Percentiles rank a stretch among this genome's conserved stretches.
phyloP scores from a whole-genome alignment of 2,329 filamentous ascomycete genomes.

The Nakataea oryzae region DNA sequence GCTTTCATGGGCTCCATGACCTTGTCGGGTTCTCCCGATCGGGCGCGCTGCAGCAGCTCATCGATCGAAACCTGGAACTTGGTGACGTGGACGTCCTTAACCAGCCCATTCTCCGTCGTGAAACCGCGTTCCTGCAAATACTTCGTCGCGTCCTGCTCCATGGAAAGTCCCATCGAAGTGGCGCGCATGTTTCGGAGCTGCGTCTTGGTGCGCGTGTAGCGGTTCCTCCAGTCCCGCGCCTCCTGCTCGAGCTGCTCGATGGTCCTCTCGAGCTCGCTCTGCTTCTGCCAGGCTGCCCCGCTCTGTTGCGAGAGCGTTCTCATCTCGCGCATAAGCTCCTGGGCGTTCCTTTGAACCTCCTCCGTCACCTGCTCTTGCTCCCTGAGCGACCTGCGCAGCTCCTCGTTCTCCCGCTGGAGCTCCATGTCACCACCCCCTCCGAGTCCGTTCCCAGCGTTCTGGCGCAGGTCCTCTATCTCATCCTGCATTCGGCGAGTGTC shows the following conservation, averaged over 20 bases:
- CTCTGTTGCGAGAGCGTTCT: slow-evolving; percentile 72
- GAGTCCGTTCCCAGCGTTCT: slow-evolving; percentile 12
- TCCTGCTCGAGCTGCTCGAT: slow-evolving; percentile 72
- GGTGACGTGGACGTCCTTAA: slow-evolving; percentile 88
- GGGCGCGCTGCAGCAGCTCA: slow-evolving; percentile 71
- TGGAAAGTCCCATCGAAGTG: slow-evolving; percentile 63
- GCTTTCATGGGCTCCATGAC: slow-evolving; percentile 80
- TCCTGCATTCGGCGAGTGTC: slow-evolving; percentile 52
- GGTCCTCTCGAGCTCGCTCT: slow-evolving; percentile 66
- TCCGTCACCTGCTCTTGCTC: slow-evolving; percentile 78
- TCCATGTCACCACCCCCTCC: slow-evolving; percentile 34
- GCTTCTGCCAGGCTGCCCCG: slow-evolving; percentile 67
- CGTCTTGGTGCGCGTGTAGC: slow-evolving; percentile 80
- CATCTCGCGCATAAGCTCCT: slow-evolving; percentile 83
- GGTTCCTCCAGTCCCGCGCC: slow-evolving; percentile 79
- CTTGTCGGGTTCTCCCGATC: slow-evolving; percentile 60
- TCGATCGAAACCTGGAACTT: slow-evolving; percentile 93
- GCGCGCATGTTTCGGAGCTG: slow-evolving; percentile 74
- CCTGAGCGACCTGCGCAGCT: slow-evolving; percentile 51
- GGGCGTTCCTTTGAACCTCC: slow-evolving; percentile 75
- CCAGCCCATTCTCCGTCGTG: slow-evolving; percentile 60
- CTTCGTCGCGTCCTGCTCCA: slow-evolving; percentile 60
- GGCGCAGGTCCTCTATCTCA: slow-evolving; percentile 46
- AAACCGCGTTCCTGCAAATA: slow-evolving; percentile 58
- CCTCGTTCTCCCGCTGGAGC: slow-evolving; percentile 57